Base-by-base conservation (phyloP, 352 stramenopile species). In the Aphanomyces euteiches region DNA sequence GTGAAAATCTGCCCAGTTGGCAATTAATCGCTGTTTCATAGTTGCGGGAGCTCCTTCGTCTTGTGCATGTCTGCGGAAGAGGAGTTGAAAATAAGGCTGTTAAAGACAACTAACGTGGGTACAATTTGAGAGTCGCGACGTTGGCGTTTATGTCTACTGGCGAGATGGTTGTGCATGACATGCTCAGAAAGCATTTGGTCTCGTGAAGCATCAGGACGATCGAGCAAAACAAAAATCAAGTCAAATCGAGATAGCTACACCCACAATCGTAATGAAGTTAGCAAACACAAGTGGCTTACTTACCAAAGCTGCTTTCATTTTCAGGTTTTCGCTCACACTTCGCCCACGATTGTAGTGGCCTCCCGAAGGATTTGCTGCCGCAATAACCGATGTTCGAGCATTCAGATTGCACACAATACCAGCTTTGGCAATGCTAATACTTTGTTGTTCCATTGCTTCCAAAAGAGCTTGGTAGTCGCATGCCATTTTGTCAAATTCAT, bases 381-480 rank as follows among this genome's bases (percentile, higher is more conserved):
- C 96, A 64, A 99, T 90, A 37, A 99, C 89, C 7, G 92, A 98
- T 48, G 95, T 98, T 7, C 96, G 77, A 17, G 93, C 94, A 57
- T 95, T 97, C 39, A 99, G 82, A 15, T 93, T 98, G 71, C 93
- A 97, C 13, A 98, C 93, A 36, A 99, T 97, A 40, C 97, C 82
- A 40, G 83, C 84, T 68, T 92, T 92, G 12, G 83, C 83, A 54
- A 90, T 96, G 76, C 81, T 99, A 89, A 87, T 99, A 87, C 83
- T 99, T 78, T 99, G 96, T 73, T 99, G 97, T 81, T 99, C 97
- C 97, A 99, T 99, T 8, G 96, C 94, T 83, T 99, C 96, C 17
- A 99, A 83, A 5, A 99, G 78, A 7, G 93, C 87, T 56, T 96
- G 85, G 56, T 95, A 90, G 54, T 97, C 86, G 72, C 83, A 84